Conservation (phyloP, 371 early-diverging fungal species). For the Mucor indicus region DNA sequence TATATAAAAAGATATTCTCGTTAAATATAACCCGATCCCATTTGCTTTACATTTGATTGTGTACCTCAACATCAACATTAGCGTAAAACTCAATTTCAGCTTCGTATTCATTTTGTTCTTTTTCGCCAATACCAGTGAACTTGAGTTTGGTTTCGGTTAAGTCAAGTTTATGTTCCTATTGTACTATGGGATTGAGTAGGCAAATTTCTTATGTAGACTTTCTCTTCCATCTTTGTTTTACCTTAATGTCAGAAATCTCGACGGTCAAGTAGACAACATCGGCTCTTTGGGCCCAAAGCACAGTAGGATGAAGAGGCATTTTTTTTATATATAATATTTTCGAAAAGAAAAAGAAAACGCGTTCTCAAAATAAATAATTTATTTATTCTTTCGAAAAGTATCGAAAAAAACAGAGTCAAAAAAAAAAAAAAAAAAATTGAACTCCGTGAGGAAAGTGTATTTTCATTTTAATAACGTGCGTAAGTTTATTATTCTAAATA, state of each 20-base stretch:
- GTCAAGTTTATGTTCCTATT: slow-evolving; percentile 18
- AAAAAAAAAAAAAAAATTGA: slow-evolving; percentile 1
- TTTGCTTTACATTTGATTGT: background rate
- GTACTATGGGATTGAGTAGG: background rate
- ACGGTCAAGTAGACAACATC: slow-evolving; percentile 85
- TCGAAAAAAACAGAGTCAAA: no score
- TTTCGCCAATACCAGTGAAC: slow-evolving; percentile 62
- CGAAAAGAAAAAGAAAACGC: background rate
- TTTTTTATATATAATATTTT: background rate
- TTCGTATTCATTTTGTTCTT: slow-evolving; percentile 70
- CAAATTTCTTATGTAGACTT: background rate
- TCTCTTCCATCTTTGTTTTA: slow-evolving; percentile 11
- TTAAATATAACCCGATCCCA: background rate
- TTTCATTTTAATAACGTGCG: no score
- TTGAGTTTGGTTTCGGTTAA: slow-evolving; percentile 47
- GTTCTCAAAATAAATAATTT: no score
- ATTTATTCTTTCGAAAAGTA: no score
- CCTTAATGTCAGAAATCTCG: slow-evolving; percentile 72
- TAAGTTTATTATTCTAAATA: no score
- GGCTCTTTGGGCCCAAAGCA: slow-evolving; percentile 92
- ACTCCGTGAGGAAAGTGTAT: background rate
- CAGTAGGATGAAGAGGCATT: slow-evolving; percentile 62
- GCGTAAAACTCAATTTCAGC: slow-evolving; percentile 74
- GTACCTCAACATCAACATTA: slow-evolving; percentile 72
- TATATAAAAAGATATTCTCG: slow-evolving; percentile 20